Base-by-base conservation (phyloP, 1,284 basidiomycete species). In the Fomes fomentarius region DNA sequence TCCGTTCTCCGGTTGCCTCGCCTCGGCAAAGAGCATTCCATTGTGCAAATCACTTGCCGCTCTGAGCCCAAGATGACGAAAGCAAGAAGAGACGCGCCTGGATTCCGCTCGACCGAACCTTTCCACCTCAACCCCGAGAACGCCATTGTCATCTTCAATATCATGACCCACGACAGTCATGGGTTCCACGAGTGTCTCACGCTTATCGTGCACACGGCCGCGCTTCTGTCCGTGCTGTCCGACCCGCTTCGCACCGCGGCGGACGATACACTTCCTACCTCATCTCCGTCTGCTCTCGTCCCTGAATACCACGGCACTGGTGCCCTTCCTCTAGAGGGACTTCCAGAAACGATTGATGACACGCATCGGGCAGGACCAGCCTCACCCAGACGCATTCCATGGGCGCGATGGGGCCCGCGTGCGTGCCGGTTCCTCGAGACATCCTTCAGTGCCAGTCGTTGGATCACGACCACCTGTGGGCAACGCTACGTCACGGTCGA, bases 381-480 rank as follows among this genome's bases (percentile, higher is more conserved):
- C 11, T 22, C 14, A 5, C 19, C 39, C 2, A 55, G 28, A 10
- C 51, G 41, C 3, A 26, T 64, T 9, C 47, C 55, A 1, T 66
- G 65, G 65, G 17, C 37, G 4, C 39, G 43, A 15, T 66, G 65
- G 65, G 65, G 65, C 26, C 61, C 63, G 1, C 42, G 52, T 6
- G 39, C 51, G 14, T 61, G 60, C 41, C 56, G 63, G 21, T 64
- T 57, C 58, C 54, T 66, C 39, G 56, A 61, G 26, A 58, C 57
- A 11, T 57, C 61, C 12, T 58, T 56, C 41, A 47, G 60, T 30
- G 58, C 60, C 1, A 61, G 50, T 17, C 58, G 61, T n/a, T 66
- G 65, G 65, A 66, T 66, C 53, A 66, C 65, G 15, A 62, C 60
- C 12, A 64, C 61, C 8, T 66, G 65, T 41, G 65, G 65, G n/a